Percentiles rank a stretch among this genome's conserved stretches.
These are phyloP conservation scores for Bipolaris cookei DNA, from an alignment of 2,329 filamentous ascomycete genomes.

Conservation along the genomic window DNA sequence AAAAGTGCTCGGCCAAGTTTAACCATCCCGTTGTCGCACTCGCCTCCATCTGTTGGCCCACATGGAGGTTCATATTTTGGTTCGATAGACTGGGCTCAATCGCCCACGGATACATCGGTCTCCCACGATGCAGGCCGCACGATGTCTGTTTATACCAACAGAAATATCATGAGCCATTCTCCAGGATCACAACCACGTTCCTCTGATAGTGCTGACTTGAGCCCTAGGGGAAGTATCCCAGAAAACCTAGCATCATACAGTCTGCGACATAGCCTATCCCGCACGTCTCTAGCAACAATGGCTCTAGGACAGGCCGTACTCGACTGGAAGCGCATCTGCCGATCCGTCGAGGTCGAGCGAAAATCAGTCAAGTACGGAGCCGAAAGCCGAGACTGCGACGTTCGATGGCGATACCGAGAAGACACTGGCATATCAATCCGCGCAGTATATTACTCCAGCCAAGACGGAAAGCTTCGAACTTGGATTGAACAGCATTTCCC, in stretches of 20 bases:
- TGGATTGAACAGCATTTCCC: conserved; percentile 42
- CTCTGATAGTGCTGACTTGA: conserved; percentile 12
- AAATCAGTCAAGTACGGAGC: conserved; percentile 15
- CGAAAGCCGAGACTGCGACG: conserved; percentile 30
- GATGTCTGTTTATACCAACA: conserved; percentile 29
- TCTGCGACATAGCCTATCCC: conserved; percentile 26
- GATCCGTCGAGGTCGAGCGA: conserved; percentile 39
- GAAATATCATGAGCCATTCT: conserved; percentile 26
- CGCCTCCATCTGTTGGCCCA: conserved; percentile 24
- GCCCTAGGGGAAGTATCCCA: conserved; percentile 32
- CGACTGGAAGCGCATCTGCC: conserved; percentile 39
- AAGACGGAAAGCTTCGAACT: conserved; percentile 22
- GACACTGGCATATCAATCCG: conserved; percentile 37
- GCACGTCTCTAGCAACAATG: conserved; percentile 31
- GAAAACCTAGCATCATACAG: conserved; percentile 20
- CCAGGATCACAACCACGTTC: conserved; percentile 16
- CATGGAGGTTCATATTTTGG: conserved; percentile 24
- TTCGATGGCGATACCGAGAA: conserved; percentile 40
- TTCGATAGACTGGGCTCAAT: conserved; percentile 23
- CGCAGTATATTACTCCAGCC: conserved; percentile 31
- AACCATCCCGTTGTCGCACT: conserved; percentile 16
- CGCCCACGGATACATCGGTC: conserved; percentile 11
- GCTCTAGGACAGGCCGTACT: conserved; percentile 36
- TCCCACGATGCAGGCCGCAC: conserved; percentile 12
- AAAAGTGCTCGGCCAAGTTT: conserved; percentile 22